These are phyloP conservation scores for Articulospora tetracladia DNA, from an alignment of 495 filamentous ascomycete genomes.

Conservation along the genomic window DNA sequence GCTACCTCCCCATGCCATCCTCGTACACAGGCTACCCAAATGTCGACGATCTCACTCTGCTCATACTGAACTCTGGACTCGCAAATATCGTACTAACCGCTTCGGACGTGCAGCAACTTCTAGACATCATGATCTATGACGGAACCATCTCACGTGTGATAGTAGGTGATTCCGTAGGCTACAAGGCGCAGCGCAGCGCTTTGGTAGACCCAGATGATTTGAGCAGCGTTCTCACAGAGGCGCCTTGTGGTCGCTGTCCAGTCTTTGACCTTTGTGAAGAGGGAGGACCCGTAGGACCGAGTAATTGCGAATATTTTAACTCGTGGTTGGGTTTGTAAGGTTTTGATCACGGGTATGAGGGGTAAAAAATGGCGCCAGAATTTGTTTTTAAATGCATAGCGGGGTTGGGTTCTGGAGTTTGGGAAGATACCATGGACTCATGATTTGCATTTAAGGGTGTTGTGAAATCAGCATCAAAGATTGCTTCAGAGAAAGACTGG, in stretches of 20 bases:
- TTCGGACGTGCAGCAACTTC: conserved; percentile 71
- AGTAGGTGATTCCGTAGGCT: conserved; percentile 43
- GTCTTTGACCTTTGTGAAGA: conserved; percentile 92
- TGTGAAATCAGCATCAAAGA: background rate
- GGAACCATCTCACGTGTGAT: conserved; percentile 65
- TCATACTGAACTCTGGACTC: conserved; percentile 61
- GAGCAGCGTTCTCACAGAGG: conserved; percentile 61
- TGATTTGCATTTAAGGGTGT: background rate
- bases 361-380: no score
- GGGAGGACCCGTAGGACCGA: conserved; percentile 81
- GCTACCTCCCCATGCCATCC: conserved; percentile 60
- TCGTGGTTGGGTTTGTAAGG: conserved; percentile 59
- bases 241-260: conserved; percentile 87
- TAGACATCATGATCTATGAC: conserved; percentile 85
- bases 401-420: conserved; percentile 19
- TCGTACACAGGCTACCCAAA: conserved; percentile 74
- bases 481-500: no score
- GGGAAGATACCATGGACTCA: conserved; percentile 22
- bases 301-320: conserved; percentile 86
- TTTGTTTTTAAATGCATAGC: conserved; percentile 19
- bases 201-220: conserved; percentile 30
- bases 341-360: background rate
- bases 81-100: conserved; percentile 61
- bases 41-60: conserved; percentile 63
- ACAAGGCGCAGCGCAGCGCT: conserved; percentile 40